Evolutionary conservation across 2,329 filamentous ascomycete genomes (phyloP).

Genomic region (Penicillium nordicum): DNA sequence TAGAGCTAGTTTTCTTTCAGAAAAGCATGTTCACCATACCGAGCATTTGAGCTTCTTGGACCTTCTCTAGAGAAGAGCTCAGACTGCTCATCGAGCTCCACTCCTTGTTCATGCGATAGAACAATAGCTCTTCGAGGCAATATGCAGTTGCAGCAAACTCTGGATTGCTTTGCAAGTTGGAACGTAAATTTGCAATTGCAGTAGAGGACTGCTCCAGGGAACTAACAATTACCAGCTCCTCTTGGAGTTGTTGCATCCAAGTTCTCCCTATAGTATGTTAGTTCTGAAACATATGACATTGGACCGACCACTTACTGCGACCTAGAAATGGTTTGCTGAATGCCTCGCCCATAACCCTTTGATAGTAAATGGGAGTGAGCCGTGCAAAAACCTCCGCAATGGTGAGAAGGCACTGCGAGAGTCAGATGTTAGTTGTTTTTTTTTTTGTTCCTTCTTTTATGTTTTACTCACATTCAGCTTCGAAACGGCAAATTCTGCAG

Average conservation of each 20-base stretch:
- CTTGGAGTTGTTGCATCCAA: constrained; percentile 4
- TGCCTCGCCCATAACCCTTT: neutral
- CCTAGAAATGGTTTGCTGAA: neutral
- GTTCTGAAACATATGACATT: neutral
- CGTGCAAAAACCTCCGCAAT: constrained; percentile 5
- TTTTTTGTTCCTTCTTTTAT: no score
- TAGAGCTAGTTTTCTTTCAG: neutral
- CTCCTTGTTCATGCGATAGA: constrained; percentile 3
- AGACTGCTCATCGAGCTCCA: constrained; percentile 1
- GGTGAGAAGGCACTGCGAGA: neutral
- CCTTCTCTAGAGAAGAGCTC: constrained; percentile 5
- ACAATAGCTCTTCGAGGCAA: constrained; percentile 4
- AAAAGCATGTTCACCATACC: neutral
- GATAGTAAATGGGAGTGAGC: constrained; percentile 2
- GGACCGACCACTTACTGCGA: constrained; percentile 1
- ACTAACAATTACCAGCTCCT: constrained; percentile 5
- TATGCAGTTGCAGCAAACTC: neutral
- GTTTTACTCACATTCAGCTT: neutral
- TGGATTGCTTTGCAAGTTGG: neutral
- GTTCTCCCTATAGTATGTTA: constrained; percentile 2
- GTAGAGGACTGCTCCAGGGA: constrained; percentile 5
- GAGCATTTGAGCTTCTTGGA: constrained; percentile 11
- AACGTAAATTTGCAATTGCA: constrained; percentile 1
- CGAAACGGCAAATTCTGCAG: neutral
- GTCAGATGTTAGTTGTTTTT: neutral